phyloP scores from a whole-genome alignment of 768 basidiomycete species.

The Tricholoma furcatifolium region DNA sequence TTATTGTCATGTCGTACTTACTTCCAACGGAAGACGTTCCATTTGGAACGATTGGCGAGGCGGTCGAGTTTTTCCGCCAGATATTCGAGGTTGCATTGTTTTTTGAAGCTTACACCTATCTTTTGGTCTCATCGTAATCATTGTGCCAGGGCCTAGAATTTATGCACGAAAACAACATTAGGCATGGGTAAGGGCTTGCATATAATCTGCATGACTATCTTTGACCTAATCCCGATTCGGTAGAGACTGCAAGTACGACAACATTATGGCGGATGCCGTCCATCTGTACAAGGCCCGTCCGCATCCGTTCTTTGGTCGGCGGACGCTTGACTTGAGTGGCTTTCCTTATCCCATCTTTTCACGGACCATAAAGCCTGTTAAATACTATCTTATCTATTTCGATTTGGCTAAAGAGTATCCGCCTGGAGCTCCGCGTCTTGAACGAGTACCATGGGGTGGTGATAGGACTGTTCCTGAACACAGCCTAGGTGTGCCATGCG shows the following conservation, averaged over 20 bases:
- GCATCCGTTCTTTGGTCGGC: slow-evolving; percentile 6
- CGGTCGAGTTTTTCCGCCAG: slow-evolving; percentile 30
- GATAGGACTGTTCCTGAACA: slow-evolving; percentile 39
- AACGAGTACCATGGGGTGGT: slow-evolving; percentile 31
- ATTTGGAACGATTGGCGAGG: slow-evolving; percentile 28
- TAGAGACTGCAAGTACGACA: slow-evolving; percentile 16
- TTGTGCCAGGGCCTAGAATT: slow-evolving; percentile 27
- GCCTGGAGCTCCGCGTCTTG: slow-evolving; percentile 22
- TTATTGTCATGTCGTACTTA: slow-evolving; percentile 27
- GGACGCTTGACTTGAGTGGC: slow-evolving; percentile 8
- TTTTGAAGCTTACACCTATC: slow-evolving; percentile 2
- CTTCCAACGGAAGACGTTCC: slow-evolving; percentile 12
- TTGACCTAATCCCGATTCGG: not conserved
- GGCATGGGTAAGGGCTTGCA: slow-evolving; percentile 26
- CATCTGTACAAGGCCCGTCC: slow-evolving; percentile 3
- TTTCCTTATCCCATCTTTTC: slow-evolving; percentile 2
- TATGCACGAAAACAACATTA: slow-evolving; percentile 31
- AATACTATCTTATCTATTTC: slow-evolving; percentile 23
- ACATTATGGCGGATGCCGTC: slow-evolving; percentile 17
- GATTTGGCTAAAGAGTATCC: slow-evolving; percentile 19
- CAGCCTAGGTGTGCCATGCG: slow-evolving; percentile 16
- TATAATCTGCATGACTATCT: not conserved
- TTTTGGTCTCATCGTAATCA: not conserved
- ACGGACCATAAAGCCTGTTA: slow-evolving; percentile 15
- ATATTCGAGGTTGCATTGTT: slow-evolving; percentile 27